Evolutionary conservation across 2,329 filamentous ascomycete genomes (phyloP), one percentile per base, ranked within the genome.

Genomic region (Colletotrichum sp.): DNA sequence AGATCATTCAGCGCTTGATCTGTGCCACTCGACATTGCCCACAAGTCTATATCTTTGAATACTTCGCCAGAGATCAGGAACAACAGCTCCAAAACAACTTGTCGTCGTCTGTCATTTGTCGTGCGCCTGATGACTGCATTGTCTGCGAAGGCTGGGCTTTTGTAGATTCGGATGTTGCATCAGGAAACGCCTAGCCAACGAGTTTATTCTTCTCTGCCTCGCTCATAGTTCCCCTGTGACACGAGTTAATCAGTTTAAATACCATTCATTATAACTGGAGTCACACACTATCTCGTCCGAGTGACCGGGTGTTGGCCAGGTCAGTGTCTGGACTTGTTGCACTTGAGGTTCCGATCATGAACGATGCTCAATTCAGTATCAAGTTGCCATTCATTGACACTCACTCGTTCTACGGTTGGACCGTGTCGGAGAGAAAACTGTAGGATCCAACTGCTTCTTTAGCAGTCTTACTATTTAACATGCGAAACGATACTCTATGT

Each of bases 11-110:
- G 18, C 18, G 38, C 38, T 43, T 43, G 2, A 43, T 43, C 2
- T 2, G 5, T 10, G 7, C 0, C 7, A 18, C 3, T 14, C 16
- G 24, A 0, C 4, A 10, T 3, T 43, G 0, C 4, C 8, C 38
- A 6, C 18, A 10, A 43, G 38, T 5, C 18, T n/a, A 5, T 0
- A n/a, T 3, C 38, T n/a, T 8, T 1, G 18, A 43, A 43, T 43
- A 43, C 38, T 43, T n/a, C 9, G 3, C 16, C 38, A n/a, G 38
- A 5, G 4, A 0, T 43, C 8, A 43, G 3, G 2, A n/a, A n/a
- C 3, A n/a, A 0, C 18, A n/a, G 9, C 8, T 2, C 8, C 38
- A 43, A 43, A n/a, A n/a, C 38, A 18, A 16, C 1, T 12, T 32
- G 1, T 7, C 34, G 4, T 43, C 36, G 16, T 38, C 2, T 8